Evolutionary conservation across 2,329 filamentous ascomycete genomes (phyloP).

Genomic region (Allantophomopsis lycopodina): DNA sequence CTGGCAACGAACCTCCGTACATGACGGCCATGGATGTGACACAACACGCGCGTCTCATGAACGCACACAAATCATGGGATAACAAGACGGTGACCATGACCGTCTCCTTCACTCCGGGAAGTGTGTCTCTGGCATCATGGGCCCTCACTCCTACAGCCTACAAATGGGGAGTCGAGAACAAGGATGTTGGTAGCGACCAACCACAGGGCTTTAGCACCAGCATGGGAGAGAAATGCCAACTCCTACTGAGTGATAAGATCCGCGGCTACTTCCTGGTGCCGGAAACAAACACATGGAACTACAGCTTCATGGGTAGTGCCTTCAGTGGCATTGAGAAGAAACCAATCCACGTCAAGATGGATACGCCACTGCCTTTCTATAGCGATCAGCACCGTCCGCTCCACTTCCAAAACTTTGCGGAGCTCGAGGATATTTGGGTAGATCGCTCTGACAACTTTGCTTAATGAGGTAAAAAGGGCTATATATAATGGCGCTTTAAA

Average conservation of each 20-base stretch:
- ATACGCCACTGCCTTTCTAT: slow-evolving; percentile 84
- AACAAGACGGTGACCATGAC: slow-evolving; percentile 87
- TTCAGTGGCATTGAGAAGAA: slow-evolving; percentile 88
- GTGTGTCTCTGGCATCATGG: slow-evolving; percentile 90
- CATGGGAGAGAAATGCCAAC: slow-evolving; percentile 92
- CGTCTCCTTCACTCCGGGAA: slow-evolving; percentile 92
- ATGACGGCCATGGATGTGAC: slow-evolving; percentile 95
- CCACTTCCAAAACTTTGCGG: slow-evolving; percentile 95
- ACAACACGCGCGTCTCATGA: slow-evolving; percentile 81
- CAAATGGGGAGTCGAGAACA: slow-evolving; percentile 96
- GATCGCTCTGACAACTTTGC: slow-evolving; percentile 90
- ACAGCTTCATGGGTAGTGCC: slow-evolving; percentile 89
- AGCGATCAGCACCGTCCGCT: slow-evolving; percentile 82
- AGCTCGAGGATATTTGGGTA: slow-evolving; percentile 93
- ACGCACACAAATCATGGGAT: slow-evolving; percentile 68
- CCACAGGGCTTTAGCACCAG: slow-evolving; percentile 83
- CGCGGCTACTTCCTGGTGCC: slow-evolving; percentile 93
- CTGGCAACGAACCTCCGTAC: slow-evolving; percentile 88
- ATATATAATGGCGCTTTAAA: not conserved
- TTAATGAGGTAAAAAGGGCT: slow-evolving; percentile 26
- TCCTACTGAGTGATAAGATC: slow-evolving; percentile 86
- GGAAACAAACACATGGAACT: slow-evolving; percentile 86
- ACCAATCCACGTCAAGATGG: slow-evolving; percentile 80
- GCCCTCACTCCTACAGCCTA: slow-evolving; percentile 82
- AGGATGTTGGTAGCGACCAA: slow-evolving; percentile 81